These are phyloP conservation scores for Ceratorhiza oryzae-sativae DNA, from an alignment of 1,284 basidiomycete genomes.

Conservation along the genomic window DNA sequence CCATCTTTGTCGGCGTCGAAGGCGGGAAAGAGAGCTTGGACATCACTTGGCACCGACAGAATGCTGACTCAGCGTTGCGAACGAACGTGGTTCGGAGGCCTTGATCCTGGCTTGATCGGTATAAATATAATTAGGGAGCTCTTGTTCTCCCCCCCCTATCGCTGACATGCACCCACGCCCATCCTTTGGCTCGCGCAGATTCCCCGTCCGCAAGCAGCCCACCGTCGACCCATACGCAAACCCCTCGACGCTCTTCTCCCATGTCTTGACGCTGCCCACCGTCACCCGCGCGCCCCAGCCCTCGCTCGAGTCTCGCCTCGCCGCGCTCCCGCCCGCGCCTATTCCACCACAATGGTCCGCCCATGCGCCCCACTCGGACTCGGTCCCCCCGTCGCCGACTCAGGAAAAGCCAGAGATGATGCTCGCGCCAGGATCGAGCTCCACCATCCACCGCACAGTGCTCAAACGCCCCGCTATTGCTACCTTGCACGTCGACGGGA, in stretches of 20 bases:
- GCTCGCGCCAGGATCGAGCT: conserved; percentile 41
- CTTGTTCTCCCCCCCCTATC: not conserved
- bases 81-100: conserved; percentile 16
- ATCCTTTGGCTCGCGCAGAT: conserved; percentile 27
- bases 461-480: conserved; percentile 42
- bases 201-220: not conserved
- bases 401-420: not conserved
- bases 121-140: conserved; percentile 12
- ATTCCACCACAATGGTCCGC: not conserved
- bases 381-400: conserved; percentile 24
- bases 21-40: not conserved
- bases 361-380: conserved; percentile 16
- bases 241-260: conserved; percentile 36
- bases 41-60: not conserved
- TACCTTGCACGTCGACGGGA: conserved; percentile 42
- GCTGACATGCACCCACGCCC: conserved; percentile 25
- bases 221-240: conserved; percentile 29
- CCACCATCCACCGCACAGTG: conserved; percentile 42
- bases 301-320: conserved; percentile 14
- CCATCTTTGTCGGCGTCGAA: not conserved
- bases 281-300: conserved; percentile 27
- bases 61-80: not conserved
- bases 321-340: conserved; percentile 17
- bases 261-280: conserved; percentile 30
- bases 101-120: no score